Evolutionary conservation across 2,329 filamentous ascomycete genomes (phyloP).

Genomic region (Venturia effusa): DNA sequence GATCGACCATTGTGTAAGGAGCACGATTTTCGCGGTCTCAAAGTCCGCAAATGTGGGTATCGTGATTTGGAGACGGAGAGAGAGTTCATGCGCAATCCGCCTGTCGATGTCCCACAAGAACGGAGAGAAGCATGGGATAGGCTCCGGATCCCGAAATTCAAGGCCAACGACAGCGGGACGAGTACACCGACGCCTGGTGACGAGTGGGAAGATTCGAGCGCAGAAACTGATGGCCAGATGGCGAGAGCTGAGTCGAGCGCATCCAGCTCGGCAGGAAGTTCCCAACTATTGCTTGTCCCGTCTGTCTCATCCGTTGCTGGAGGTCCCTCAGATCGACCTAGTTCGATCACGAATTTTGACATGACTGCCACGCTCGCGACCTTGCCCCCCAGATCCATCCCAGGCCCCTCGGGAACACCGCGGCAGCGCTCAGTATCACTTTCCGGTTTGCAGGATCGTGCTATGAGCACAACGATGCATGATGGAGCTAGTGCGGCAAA

Average conservation of each 20-base stretch:
- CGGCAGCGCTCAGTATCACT: conserved; percentile 10
- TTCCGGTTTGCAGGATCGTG: conserved; percentile 6
- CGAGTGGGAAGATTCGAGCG: background rate
- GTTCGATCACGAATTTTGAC: background rate
- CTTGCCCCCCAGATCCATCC: conserved; percentile 1
- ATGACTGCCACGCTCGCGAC: conserved; percentile 1
- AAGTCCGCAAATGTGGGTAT: conserved; percentile 47
- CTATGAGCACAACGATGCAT: conserved; percentile 10
- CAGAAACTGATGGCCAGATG: background rate
- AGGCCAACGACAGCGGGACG: background rate
- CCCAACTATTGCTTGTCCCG: conserved; percentile 3
- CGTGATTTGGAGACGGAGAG: conserved; percentile 42
- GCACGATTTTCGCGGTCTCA: conserved; percentile 46
- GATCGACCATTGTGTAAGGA: conserved; percentile 48
- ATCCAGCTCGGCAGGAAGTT: background rate
- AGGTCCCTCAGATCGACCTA: background rate
- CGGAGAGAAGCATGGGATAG: background rate
- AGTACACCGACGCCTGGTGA: background rate
- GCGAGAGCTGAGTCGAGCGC: conserved; percentile 1
- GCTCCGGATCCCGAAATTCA: conserved; percentile 5
- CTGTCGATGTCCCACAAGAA: conserved; percentile 18
- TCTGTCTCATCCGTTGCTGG: background rate
- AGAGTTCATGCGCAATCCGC: conserved; percentile 25
- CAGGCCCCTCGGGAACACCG: background rate
- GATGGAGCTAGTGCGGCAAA: conserved; percentile 14